Evolutionary conservation across 192 early-diverging fungal species (phyloP), one percentile per base, ranked within the genome.

Genomic region (Backusella luteola): DNA sequence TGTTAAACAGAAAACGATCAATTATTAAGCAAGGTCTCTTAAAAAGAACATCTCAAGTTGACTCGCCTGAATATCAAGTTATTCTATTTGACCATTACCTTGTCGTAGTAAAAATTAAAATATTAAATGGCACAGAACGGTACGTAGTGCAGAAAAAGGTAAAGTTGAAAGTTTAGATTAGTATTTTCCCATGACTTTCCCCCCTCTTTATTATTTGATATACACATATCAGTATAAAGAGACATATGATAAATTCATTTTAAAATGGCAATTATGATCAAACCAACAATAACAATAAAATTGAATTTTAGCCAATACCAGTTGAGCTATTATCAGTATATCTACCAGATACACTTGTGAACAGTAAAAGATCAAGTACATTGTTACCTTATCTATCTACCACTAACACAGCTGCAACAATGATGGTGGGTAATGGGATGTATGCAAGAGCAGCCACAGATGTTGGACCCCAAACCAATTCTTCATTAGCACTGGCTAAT

Each of bases 41-140:
- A 74, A 90, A 90, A 73, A 88, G 90, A 53, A 85, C 84, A 35
- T 82, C 84, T 34, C 67, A 70, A n/a, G 35, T 63, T 2, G 91
- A 91, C 53, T 91, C 89, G 17, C 79, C 90, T 1, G 93, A 94
- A 56, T 79, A 97, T 29, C 87, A 89, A 53, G 90, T 97, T 36
- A 93, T 95, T 78, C 77, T 98, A 56, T 92, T 99, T 53, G 97
- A 99, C 81, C 94, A 97, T 85, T 89, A 91, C 79, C 78, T 95
- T n/a, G 80, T 95, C 19, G 86, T 94, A 81, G 86, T 90, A 72
- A 93, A 91, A 77, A 81, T 85, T 69, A 73, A 75, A 90, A 88
- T 78, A 52, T 34, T 67, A 11, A 68, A 73, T 38, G 84, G 86
- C 26, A 83, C 83, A 11, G 90, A 90, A 52, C 85, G 89, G 69